phyloP scores from a whole-genome alignment of 2,329 filamentous ascomycete species.

The Aspergillus ochraceus region DNA sequence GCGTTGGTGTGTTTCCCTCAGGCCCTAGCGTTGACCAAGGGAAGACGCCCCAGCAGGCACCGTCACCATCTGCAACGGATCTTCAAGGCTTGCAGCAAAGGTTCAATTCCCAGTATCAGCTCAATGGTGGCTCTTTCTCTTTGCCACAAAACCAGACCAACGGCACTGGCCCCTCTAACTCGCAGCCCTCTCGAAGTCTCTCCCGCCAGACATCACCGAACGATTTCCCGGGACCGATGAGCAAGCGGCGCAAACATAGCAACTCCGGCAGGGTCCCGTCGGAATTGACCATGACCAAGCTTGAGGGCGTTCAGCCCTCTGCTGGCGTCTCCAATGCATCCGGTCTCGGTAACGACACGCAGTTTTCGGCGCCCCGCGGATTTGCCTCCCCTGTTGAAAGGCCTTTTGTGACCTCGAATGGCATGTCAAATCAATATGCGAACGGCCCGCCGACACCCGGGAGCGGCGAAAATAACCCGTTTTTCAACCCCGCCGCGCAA shows the following conservation, averaged over 20 bases:
- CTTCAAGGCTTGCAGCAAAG: slow-evolving; percentile 59
- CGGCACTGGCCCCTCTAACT: slow-evolving; percentile 35
- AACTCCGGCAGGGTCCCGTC: slow-evolving; percentile 68
- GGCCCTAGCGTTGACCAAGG: slow-evolving; percentile 29
- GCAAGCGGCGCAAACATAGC: slow-evolving; percentile 82
- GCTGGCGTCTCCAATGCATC: slow-evolving; percentile 31
- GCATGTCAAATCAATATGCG: slow-evolving; percentile 50
- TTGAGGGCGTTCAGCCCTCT: slow-evolving; percentile 59
- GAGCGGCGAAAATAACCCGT: slow-evolving; percentile 60
- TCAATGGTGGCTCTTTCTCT: slow-evolving; percentile 40
- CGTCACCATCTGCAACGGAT: slow-evolving; percentile 63
- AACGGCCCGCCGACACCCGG: slow-evolving; percentile 67
- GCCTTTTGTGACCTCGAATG: slow-evolving; percentile 47
- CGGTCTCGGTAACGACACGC: slow-evolving; percentile 41
- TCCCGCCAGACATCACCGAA: slow-evolving; percentile 74
- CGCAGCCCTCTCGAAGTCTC: slow-evolving; percentile 60
- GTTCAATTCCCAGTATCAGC: slow-evolving; percentile 46
- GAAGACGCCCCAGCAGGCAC: slow-evolving; percentile 34
- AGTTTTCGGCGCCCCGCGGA: slow-evolving; percentile 40
- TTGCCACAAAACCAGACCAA: slow-evolving; percentile 40
- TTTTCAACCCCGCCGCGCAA: slow-evolving; percentile 59
- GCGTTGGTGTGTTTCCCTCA: slow-evolving; percentile 45
- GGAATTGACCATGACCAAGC: slow-evolving; percentile 76
- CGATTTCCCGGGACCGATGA: slow-evolving; percentile 62
- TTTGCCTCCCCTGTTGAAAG: slow-evolving; percentile 45